These are phyloP conservation scores for Biscogniauxia mediterranea DNA, from an alignment of 2,329 filamentous ascomycete species.

Conservation along the genomic window DNA sequence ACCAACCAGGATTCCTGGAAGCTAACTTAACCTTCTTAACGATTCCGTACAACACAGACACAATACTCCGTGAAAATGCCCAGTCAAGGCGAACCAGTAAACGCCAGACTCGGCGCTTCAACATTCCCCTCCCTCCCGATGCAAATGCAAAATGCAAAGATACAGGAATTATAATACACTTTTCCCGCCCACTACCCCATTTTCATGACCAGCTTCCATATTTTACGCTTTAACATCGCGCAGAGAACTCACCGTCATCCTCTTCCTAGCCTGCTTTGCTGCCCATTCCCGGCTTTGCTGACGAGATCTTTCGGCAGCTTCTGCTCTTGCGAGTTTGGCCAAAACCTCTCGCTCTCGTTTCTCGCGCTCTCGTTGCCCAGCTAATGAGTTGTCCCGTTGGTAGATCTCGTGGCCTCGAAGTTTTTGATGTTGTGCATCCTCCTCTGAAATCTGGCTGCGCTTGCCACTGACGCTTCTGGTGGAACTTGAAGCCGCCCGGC, in stretches of 20 bases:
- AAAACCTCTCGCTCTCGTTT: conserved; percentile 52
- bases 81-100: conserved; percentile 7
- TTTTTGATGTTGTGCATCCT: conserved; percentile 51
- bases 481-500: conserved; percentile 46
- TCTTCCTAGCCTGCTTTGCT: conserved; percentile 52
- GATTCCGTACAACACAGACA: conserved; percentile 4
- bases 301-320: conserved; percentile 61
- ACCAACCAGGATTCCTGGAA: not conserved
- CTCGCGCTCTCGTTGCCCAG: conserved; percentile 50
- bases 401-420: conserved; percentile 54
- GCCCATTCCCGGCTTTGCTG: conserved; percentile 61
- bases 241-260: conserved; percentile 26
- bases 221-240: conserved; percentile 20
- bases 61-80: conserved; percentile 9
- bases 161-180: conserved; percentile 20
- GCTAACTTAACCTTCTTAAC: conserved; percentile 4
- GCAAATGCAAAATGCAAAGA: conserved; percentile 18
- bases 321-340: conserved; percentile 54
- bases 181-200: conserved; percentile 1
- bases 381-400: conserved; percentile 48
- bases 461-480: conserved; percentile 43
- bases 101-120: conserved; percentile 21
- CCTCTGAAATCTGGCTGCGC: conserved; percentile 48
- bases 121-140: conserved; percentile 6
- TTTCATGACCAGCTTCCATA: not conserved